phyloP scores from a whole-genome alignment of 1,284 basidiomycete genomes.

The Trametes pubescens region DNA sequence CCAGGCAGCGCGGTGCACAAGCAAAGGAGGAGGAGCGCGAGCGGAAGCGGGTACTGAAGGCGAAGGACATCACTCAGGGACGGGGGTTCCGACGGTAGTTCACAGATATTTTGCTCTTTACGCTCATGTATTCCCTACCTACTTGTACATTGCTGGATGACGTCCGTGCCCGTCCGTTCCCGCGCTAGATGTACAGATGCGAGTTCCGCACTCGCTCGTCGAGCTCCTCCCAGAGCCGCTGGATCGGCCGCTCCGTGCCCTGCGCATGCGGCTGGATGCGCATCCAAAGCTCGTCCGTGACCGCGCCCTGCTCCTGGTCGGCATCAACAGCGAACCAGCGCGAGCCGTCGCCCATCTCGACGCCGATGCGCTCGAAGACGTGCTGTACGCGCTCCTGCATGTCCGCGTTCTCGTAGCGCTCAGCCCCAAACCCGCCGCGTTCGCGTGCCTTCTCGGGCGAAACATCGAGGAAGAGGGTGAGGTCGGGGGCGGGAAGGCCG shows the following conservation, averaged over 20 bases:
- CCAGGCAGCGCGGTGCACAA: slow-evolving; percentile 69
- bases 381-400: slow-evolving; percentile 76
- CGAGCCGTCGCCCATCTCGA: slow-evolving; percentile 53
- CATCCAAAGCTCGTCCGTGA: slow-evolving; percentile 66
- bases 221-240: slow-evolving; percentile 52
- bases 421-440: slow-evolving; percentile 90
- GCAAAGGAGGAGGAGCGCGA: slow-evolving; percentile 80
- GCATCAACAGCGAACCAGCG: slow-evolving; percentile 77
- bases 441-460: slow-evolving; percentile 72
- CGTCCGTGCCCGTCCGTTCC: neutral
- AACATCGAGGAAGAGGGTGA: slow-evolving; percentile 90
- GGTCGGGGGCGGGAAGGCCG: slow-evolving; percentile 88
- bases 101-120: neutral
- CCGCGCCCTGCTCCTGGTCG: slow-evolving; percentile 60
- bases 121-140: slow-evolving; percentile 7
- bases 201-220: slow-evolving; percentile 34
- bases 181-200: slow-evolving; percentile 33
- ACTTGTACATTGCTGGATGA: slow-evolving; percentile 15
- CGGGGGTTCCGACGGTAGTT: slow-evolving; percentile 40
- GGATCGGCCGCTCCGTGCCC: slow-evolving; percentile 48
- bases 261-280: slow-evolving; percentile 53
- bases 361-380: slow-evolving; percentile 70
- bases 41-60: slow-evolving; percentile 56
- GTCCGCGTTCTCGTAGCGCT: slow-evolving; percentile 87
- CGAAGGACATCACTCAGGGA: slow-evolving; percentile 38